Evolutionary conservation across 1,284 basidiomycete genomes (phyloP), one percentile per base, ranked within the genome.

Genomic region (Puccinia triticina): DNA sequence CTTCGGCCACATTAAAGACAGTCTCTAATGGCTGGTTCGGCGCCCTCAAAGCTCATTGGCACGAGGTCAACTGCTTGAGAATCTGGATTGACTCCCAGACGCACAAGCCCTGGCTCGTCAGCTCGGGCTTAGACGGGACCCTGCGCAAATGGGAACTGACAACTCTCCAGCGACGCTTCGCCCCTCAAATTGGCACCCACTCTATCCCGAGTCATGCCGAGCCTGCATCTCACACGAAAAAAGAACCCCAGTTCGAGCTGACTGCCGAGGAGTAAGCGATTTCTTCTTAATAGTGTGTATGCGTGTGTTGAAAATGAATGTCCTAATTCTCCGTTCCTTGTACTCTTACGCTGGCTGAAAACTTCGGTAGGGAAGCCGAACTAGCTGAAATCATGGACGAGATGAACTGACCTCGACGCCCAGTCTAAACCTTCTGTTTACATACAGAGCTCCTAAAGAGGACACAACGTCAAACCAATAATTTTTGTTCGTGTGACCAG

Each of bases 1-100:
- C 26, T 21, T 43, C 46, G 46, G 23, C 37, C 26, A n/a, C 16
- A 18, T 50, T 48, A 43, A 26, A 55, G 3, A 50, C 29, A 21
- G 40, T 76, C 12, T 40, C 46, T 4, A 59, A 48, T 21, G 69
- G n/a, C 67, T 86, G 93, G 26, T 89, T 91, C 23, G 84, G 86
- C 0, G 89, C 91, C 84, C 88, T 94, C 10, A 92, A 95, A 84
- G 94, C 90, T 7, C 95, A 97, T 86, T 94, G 92, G 90, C 93
- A 94, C 84, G 93, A 95, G 84, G 91, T 96, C 14, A 92, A 90
- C 7, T 91, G 90, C 1, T 87, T 97, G 59, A 89, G 89, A 46
- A 87, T 92, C 8, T 96, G 94, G 93, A 87, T 90, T 83, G 87
- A 90, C 4, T 91, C 93, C 85, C 90, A 91, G 10, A 40, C 48